Percentiles rank a stretch among this genome's conserved stretches.
Conservation (phyloP, 2,329 filamentous ascomycete species). For the Teratosphaeria nubilosa region DNA sequence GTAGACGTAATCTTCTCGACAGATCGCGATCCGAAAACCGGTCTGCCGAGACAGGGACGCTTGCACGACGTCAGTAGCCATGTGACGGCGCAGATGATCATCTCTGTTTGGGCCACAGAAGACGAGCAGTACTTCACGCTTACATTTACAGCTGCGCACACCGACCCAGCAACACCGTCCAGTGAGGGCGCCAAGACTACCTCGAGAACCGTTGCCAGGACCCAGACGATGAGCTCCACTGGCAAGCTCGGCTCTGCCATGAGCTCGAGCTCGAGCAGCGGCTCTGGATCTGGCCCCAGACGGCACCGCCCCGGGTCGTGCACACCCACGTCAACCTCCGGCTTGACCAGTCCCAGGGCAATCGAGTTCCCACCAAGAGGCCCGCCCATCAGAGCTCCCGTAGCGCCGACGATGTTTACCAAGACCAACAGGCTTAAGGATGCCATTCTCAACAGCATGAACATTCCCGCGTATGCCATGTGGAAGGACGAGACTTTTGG, state of each 20-base stretch:
- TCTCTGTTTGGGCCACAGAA: conserved; percentile 64
- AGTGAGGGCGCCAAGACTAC: conserved; percentile 17
- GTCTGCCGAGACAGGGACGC: conserved; percentile 28
- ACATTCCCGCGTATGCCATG: conserved; percentile 66
- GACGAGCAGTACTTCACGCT: conserved; percentile 61
- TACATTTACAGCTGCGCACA: conserved; percentile 55
- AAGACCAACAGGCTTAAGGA: conserved; percentile 70
- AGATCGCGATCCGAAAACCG: conserved; percentile 29
- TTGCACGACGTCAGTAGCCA: conserved; percentile 21
- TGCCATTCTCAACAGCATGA: conserved; percentile 63
- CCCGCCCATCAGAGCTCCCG: conserved; percentile 47
- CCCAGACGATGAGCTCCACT: conserved; percentile 28
- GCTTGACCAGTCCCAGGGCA: conserved; percentile 39
- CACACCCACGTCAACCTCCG: conserved; percentile 19
- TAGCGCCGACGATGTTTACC: conserved; percentile 56
- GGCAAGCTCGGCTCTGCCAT: conserved; percentile 28
- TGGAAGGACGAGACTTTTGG: conserved; percentile 70
- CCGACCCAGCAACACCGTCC: conserved; percentile 4
- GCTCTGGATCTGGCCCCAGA: conserved; percentile 7
- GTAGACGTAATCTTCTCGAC: conserved; percentile 59
- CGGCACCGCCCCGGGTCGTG: background rate
- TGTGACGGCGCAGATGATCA: conserved; percentile 62
- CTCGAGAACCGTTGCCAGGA: conserved; percentile 32
- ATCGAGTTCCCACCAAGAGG: conserved; percentile 57
- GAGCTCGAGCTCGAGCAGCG: conserved; percentile 26